Conservation (phyloP, 345 rosid species). For the Citrus unshiu region DNA sequence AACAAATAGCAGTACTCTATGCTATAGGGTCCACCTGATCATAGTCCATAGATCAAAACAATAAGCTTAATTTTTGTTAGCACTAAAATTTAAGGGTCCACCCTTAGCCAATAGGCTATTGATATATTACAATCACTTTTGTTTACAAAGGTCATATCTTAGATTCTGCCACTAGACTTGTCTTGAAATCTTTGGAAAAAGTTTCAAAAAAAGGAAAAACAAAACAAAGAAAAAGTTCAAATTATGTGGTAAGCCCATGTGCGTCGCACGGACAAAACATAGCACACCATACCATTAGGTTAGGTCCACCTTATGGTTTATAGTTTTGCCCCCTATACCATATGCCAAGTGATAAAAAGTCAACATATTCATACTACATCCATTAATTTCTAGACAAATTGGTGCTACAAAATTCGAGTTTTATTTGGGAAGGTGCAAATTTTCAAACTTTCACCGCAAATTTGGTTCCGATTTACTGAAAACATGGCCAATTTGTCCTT, state of each 20-base stretch:
- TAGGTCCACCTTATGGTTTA: not conserved
- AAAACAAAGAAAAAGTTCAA: slow-evolving; percentile 10
- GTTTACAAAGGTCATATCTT: not conserved
- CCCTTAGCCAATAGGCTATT: not conserved
- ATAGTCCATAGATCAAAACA: not conserved
- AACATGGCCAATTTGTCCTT: not conserved
- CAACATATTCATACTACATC: not conserved
- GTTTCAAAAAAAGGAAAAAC: slow-evolving; percentile 1
- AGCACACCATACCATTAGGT: not conserved
- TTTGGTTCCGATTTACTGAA: not conserved
- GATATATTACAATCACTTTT: not conserved
- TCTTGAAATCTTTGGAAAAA: not conserved
- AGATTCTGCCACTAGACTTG: not conserved
- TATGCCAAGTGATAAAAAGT: not conserved
- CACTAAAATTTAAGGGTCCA: not conserved
- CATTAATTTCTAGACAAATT: not conserved
- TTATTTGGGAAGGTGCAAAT: not conserved
- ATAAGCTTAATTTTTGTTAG: not conserved
- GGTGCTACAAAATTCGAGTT: not conserved
- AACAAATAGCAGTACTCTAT: not conserved
- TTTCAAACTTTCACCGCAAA: not conserved
- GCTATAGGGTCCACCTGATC: not conserved
- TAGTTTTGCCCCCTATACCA: not conserved
- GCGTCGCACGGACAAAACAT: not conserved
- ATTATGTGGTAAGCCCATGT: slow-evolving; percentile 23